phyloP scores from a whole-genome alignment of 305 asterid species.

The Solanum hybrid region DNA sequence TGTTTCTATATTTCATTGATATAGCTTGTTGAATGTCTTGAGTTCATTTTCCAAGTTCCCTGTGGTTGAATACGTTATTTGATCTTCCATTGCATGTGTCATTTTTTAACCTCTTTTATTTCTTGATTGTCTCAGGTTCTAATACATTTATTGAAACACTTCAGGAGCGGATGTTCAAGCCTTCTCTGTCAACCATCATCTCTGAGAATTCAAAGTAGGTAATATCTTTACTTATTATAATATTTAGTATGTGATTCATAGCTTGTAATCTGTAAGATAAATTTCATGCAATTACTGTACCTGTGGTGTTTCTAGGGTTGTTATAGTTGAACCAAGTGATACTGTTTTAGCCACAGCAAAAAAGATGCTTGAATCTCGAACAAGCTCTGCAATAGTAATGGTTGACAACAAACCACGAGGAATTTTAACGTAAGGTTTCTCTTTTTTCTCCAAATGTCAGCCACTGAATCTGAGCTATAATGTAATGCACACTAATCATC shows the following conservation, averaged over 20 bases:
- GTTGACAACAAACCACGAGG: conserved; percentile 87
- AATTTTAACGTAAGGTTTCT: conserved; percentile 68
- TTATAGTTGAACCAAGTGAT: conserved; percentile 65
- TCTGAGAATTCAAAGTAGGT: conserved; percentile 98
- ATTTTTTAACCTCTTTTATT: background rate
- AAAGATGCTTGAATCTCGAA: conserved; percentile 59
- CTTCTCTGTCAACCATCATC: conserved; percentile 79
- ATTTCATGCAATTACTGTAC: background rate
- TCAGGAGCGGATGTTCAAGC: conserved; percentile 87
- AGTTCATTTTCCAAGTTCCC: background rate
- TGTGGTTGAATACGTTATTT: background rate
- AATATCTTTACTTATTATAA: conserved; percentile 49
- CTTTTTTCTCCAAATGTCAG: background rate
- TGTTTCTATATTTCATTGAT: background rate
- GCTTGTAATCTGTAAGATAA: background rate
- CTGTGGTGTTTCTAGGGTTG: conserved; percentile 41
- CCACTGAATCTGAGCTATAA: background rate
- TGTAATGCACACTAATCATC: background rate
- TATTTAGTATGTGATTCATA: background rate
- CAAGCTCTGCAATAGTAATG: conserved; percentile 66
- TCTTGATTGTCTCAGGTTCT: conserved; percentile 2
- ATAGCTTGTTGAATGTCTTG: background rate
- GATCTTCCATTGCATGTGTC: background rate
- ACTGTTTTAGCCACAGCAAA: conserved; percentile 71
- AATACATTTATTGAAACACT: conserved; percentile 83